Percentiles rank a stretch among this genome's conserved stretches.
Evolutionary conservation across 495 filamentous ascomycete genomes (phyloP).

Genomic region (Hypoxylon subgilvum): DNA sequence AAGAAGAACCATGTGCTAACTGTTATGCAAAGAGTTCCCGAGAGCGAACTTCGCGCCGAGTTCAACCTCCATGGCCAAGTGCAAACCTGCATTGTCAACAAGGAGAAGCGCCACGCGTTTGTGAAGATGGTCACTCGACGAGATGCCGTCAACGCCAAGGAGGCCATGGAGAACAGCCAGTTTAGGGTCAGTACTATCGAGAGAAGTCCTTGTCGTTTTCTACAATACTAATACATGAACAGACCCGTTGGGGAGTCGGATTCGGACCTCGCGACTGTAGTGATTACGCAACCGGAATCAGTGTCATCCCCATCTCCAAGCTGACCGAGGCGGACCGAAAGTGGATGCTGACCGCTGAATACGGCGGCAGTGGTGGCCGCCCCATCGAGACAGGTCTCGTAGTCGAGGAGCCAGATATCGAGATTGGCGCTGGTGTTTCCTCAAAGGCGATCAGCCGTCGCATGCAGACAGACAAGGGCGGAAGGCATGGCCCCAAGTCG

Average conservation of each 20-base stretch:
- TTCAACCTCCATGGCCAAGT: conserved; percentile 84
- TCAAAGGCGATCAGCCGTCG: conserved; percentile 91
- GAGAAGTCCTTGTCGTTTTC: background rate
- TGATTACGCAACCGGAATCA: conserved; percentile 91
- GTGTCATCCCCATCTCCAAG: conserved; percentile 87
- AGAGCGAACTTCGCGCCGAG: conserved; percentile 76
- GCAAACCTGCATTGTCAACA: conserved; percentile 96
- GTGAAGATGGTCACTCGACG: conserved; percentile 94
- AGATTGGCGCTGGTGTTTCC: conserved; percentile 95
- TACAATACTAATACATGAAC: conserved; percentile 29
- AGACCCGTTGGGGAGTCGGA: conserved; percentile 97
- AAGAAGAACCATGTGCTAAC: conserved; percentile 25
- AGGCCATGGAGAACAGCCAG: conserved; percentile 87
- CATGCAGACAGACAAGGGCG: conserved; percentile 77
- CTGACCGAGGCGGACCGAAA: conserved; percentile 95
- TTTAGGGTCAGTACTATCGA: conserved; percentile 70
- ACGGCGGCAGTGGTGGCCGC: conserved; percentile 86
- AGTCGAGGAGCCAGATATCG: conserved; percentile 97
- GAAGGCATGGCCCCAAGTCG: conserved; percentile 74
- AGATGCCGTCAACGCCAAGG: conserved; percentile 82
- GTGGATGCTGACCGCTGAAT: conserved; percentile 96
- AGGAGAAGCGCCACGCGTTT: conserved; percentile 96
- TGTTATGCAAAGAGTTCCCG: conserved; percentile 63
- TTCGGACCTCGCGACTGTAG: conserved; percentile 97
- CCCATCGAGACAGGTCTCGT: conserved; percentile 81